Evolutionary conservation across 192 early-diverging fungal species (phyloP).

Genomic region (Chytriomyces sp.): DNA sequence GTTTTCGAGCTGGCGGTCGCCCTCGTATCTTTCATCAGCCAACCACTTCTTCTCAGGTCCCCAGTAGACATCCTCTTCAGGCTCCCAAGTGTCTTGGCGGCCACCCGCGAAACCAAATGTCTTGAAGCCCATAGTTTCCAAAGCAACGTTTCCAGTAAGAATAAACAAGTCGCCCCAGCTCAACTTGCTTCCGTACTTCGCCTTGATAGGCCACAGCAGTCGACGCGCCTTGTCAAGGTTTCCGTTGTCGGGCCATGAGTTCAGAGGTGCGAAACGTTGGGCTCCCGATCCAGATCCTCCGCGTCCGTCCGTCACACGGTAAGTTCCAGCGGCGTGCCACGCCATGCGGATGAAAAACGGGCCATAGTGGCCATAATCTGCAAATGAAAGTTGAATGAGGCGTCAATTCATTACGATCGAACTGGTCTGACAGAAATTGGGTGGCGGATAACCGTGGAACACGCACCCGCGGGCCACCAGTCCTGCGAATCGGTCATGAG

Average conservation of each 20-base stretch:
- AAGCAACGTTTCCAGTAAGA: constrained; percentile 37
- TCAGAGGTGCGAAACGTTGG: constrained; percentile 40
- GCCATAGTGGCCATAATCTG: constrained; percentile 64
- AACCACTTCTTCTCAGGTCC: constrained; percentile 19
- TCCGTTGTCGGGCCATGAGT: constrained; percentile 71
- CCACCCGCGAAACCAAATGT: constrained; percentile 31
- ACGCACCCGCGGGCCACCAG: constrained; percentile 21
- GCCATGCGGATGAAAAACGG: constrained; percentile 61
- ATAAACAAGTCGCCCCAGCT: constrained; percentile 67
- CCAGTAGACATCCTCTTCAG: constrained; percentile 25
- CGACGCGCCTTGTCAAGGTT: constrained; percentile 57
- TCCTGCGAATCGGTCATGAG: constrained; percentile 12
- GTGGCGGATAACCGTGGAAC: background rate
- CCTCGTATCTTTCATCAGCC: constrained; percentile 14
- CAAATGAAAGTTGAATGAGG: constrained; percentile 20
- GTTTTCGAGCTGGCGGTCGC: constrained; percentile 18
- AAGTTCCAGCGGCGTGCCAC: constrained; percentile 72
- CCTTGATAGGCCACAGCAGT: constrained; percentile 71
- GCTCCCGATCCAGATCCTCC: constrained; percentile 39
- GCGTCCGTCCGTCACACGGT: constrained; percentile 43
- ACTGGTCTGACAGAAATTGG: background rate
- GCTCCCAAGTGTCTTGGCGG: constrained; percentile 27
- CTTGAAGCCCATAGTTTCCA: constrained; percentile 35
- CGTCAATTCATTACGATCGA: no score
- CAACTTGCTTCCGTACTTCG: constrained; percentile 73